A percentile compares a stretch with the other conserved stretches of the same genome.
Conservation (phyloP, 2,329 filamentous ascomycete species). For the Cytospora mali region DNA sequence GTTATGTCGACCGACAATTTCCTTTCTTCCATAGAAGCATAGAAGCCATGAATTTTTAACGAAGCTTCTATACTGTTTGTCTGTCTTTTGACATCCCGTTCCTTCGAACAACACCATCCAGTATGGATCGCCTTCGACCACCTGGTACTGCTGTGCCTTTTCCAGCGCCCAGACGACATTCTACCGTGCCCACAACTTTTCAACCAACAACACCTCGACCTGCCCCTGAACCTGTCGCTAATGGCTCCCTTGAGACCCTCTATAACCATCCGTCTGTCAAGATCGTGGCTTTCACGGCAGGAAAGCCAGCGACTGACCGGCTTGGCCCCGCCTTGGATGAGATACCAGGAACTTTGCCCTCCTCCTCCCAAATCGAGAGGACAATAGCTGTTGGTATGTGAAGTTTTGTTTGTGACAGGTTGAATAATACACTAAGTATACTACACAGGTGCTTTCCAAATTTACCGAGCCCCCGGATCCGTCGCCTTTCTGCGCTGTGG, state of each 20-base stretch:
- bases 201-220: conserved; percentile 40
- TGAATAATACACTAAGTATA: not conserved
- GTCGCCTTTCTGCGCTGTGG: conserved; percentile 88
- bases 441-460: conserved; percentile 59
- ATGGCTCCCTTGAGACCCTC: conserved; percentile 64
- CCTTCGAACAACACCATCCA: conserved; percentile 7
- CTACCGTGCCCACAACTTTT: conserved; percentile 37
- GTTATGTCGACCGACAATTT: conserved; percentile 16
- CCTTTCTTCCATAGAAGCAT: not conserved
- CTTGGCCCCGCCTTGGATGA: conserved; percentile 42
- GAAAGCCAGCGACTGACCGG: conserved; percentile 33
- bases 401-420: not conserved
- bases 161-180: conserved; percentile 32
- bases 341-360: conserved; percentile 67
- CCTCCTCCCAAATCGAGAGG: conserved; percentile 75
- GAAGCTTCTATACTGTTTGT: not conserved
- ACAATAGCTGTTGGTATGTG: conserved; percentile 75
- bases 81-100: not conserved
- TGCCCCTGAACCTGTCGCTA: conserved; percentile 33
- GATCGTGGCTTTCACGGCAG: conserved; percentile 60
- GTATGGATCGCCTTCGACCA: conserved; percentile 25
- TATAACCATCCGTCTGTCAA: conserved; percentile 74
- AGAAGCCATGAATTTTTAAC: conserved; percentile 20
- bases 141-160: conserved; percentile 25
- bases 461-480: conserved; percentile 84